Evolutionary conservation across 148 eudicot genomes (phyloP).

Genomic region (Vaccinium macrocarpon): DNA sequence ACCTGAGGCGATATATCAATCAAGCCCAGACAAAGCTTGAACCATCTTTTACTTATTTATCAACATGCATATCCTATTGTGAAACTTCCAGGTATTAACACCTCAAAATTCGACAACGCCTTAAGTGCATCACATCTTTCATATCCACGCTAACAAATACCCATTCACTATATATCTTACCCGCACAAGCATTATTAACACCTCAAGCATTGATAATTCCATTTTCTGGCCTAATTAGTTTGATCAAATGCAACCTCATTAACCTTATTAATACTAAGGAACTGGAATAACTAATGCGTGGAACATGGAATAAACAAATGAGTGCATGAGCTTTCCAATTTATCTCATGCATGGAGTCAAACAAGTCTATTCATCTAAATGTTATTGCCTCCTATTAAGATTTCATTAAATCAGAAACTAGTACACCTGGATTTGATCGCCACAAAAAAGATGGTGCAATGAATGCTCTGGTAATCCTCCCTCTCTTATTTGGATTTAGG

Average conservation of each 20-base stretch:
- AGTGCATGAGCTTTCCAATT: too few species aligned
- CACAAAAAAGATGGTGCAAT: conserved; percentile 96
- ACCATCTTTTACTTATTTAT: neutral
- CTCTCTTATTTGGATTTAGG: neutral
- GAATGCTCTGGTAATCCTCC: conserved; percentile 73
- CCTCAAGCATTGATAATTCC: neutral
- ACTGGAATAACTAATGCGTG: too few species aligned
- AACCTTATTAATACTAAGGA: too few species aligned
- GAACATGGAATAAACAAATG: too few species aligned
- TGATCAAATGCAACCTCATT: too few species aligned
- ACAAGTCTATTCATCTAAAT: too few species aligned
- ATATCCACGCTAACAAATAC: neutral
- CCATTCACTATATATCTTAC: neutral
- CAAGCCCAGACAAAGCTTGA: neutral
- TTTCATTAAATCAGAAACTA: too few species aligned
- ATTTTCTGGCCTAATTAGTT: neutral
- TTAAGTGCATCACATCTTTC: neutral
- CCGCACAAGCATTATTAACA: neutral
- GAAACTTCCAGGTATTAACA: neutral
- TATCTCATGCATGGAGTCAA: too few species aligned
- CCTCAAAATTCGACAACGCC: neutral
- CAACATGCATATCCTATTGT: neutral
- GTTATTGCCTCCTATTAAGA: too few species aligned
- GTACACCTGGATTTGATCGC: conserved; percentile 53
- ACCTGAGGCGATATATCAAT: neutral